These are phyloP conservation scores for Curvularia verruculosa DNA, from an alignment of 2,329 filamentous ascomycete genomes.

Conservation along the genomic window DNA sequence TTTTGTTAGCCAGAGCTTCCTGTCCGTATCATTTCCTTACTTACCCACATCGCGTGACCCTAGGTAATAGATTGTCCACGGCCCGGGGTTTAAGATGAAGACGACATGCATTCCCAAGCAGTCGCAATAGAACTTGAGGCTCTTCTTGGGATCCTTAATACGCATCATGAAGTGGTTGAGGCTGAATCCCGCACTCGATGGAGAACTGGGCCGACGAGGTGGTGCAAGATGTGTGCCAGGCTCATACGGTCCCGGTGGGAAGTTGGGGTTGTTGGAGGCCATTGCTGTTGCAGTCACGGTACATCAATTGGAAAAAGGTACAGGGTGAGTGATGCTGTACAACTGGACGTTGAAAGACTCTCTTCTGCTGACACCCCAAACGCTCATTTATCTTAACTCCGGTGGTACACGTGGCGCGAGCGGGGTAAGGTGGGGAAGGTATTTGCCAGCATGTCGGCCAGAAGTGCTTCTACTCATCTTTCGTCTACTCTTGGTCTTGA, in stretches of 20 bases:
- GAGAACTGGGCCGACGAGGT: conserved; percentile 33
- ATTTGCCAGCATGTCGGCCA: neutral
- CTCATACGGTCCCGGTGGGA: conserved; percentile 27
- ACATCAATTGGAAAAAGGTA: neutral
- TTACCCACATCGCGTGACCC: conserved; percentile 36
- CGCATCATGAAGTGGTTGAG: conserved; percentile 46
- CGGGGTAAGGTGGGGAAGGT: conserved; percentile 8
- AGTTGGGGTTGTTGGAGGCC: conserved; percentile 26
- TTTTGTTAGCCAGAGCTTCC: neutral
- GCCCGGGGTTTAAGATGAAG: conserved; percentile 45
- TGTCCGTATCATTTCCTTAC: neutral
- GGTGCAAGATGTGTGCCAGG: conserved; percentile 33
- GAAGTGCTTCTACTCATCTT: neutral
- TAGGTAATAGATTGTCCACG: conserved; percentile 46
- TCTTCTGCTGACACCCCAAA: neutral
- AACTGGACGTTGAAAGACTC: neutral
- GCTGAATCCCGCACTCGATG: conserved; percentile 33
- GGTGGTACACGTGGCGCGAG: conserved; percentile 19
- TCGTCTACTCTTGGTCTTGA: neutral
- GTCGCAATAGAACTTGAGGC: conserved; percentile 43
- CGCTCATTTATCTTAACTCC: neutral
- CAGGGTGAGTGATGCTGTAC: neutral
- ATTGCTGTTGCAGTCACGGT: conserved; percentile 1
- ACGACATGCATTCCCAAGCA: conserved; percentile 43
- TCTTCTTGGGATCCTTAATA: conserved; percentile 37